Conservation (phyloP, 805 yeast species). For the Yarrowia porcina region DNA sequence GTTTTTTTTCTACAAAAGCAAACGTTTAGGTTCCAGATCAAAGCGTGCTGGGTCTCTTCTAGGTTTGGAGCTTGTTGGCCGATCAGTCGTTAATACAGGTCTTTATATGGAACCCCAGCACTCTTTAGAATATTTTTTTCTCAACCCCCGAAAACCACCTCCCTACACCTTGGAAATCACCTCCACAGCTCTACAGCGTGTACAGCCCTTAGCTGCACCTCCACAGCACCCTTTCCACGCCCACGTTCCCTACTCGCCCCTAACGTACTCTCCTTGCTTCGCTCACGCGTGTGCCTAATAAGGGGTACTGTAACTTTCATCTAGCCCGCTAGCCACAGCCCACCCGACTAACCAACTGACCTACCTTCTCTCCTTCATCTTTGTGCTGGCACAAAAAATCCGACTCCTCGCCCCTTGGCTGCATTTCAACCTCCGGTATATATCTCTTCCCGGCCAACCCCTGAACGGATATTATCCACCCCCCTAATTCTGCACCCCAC, state of each 20-base stretch:
- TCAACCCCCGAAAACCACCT: too few species aligned
- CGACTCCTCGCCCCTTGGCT: too few species aligned
- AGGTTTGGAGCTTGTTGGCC: slow-evolving; percentile 12
- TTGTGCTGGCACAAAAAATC: too few species aligned
- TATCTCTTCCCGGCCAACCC: slow-evolving; percentile 3
- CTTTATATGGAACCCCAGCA: not conserved
- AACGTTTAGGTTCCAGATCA: slow-evolving; percentile 9
- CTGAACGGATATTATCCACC: not conserved
- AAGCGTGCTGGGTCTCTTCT: not conserved
- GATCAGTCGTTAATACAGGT: not conserved
- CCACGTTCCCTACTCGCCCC: not conserved
- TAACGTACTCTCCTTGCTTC: slow-evolving; percentile 5
- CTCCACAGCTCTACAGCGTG: not conserved
- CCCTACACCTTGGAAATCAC: too few species aligned
- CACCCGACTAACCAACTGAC: not conserved
- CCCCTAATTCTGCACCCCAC: not conserved
- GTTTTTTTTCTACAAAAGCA: slow-evolving; percentile 12
- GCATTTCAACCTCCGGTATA: not conserved
- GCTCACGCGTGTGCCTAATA: slow-evolving; percentile 14
- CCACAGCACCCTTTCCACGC: not conserved
- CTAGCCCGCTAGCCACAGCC: not conserved
- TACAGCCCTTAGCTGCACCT: not conserved
- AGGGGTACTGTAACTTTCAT: slow-evolving; percentile 22
- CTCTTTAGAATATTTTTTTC: not conserved
- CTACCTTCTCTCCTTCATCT: too few species aligned